These are phyloP conservation scores for Galeopsis tetrahit DNA, from an alignment of 257 asterid genomes.

Conservation along the genomic window DNA sequence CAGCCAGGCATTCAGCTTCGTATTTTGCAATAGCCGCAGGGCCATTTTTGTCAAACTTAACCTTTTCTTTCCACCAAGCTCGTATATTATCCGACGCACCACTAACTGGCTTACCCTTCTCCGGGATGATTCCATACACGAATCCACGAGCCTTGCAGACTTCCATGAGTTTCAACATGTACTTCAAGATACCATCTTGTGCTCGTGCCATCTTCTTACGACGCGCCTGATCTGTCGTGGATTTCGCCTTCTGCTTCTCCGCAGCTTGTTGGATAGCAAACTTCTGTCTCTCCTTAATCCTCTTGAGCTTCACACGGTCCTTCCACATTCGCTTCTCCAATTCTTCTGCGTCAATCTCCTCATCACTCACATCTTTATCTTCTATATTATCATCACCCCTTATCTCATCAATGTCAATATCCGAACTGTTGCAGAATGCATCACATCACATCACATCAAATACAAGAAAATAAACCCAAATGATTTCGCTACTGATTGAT, in stretches of 20 bases:
- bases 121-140: conserved; percentile 52
- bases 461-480: not conserved
- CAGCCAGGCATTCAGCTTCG: conserved; percentile 42
- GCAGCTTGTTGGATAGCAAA: conserved; percentile 42
- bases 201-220: conserved; percentile 59
- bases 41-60: conserved; percentile 58
- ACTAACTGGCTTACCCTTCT: conserved; percentile 59
- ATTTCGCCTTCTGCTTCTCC: conserved; percentile 42
- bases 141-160: conserved; percentile 57
- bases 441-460: conserved; percentile 19
- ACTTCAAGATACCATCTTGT: conserved; percentile 57
- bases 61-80: conserved; percentile 73
- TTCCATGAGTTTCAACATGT: conserved; percentile 63
- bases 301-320: conserved; percentile 49
- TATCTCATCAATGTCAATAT: conserved; percentile 44
- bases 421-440: conserved; percentile 40
- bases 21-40: conserved; percentile 57
- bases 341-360: conserved; percentile 55
- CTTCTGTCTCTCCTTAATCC: conserved; percentile 48
- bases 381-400: conserved; percentile 38
- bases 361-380: conserved; percentile 54
- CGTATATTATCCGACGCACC: conserved; percentile 60
- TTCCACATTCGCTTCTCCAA: conserved; percentile 58
- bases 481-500: conserved; percentile 1
- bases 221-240: conserved; percentile 47